Evolutionary conservation across 192 early-diverging fungal genomes (phyloP).

Genomic region (Entophlyctis luteolus): DNA sequence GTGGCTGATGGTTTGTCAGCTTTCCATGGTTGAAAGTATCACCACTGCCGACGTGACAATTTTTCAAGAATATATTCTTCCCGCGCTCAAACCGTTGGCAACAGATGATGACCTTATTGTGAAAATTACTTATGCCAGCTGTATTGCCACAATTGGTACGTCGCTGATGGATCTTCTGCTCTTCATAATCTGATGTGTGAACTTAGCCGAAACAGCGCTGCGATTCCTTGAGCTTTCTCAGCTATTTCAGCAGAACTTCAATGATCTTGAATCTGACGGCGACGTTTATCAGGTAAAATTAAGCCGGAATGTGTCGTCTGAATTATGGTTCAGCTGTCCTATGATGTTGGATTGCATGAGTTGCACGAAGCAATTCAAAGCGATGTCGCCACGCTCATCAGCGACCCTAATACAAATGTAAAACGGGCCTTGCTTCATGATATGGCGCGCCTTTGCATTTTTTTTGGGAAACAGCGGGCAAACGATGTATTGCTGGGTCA

Average conservation of each 20-base stretch:
- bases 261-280: conserved; percentile 49
- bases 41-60: conserved; percentile 79
- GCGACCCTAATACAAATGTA: conserved; percentile 74
- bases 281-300: conserved; percentile 19
- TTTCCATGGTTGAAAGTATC: conserved; percentile 71
- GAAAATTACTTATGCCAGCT: conserved; percentile 75
- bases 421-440: conserved; percentile 81
- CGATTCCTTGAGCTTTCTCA: conserved; percentile 72
- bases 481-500: conserved; percentile 84
- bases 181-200: not conserved
- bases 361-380: conserved; percentile 78
- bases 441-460: conserved; percentile 75
- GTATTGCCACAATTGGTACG: conserved; percentile 61
- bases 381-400: conserved; percentile 72
- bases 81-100: conserved; percentile 65
- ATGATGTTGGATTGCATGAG: conserved; percentile 69
- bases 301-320: not conserved
- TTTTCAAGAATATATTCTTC: conserved; percentile 87
- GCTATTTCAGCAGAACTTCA: conserved; percentile 43
- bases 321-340: conserved; percentile 47
- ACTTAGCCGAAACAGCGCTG: conserved; percentile 72
- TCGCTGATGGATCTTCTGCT: not conserved
- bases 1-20: conserved; percentile 38
- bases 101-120: conserved; percentile 73
- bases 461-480: conserved; percentile 75